Percentiles rank a stretch among this genome's conserved stretches.
Evolutionary conservation across 2,329 filamentous ascomycete species (phyloP).

Genomic region (Calonectria pauciramosa): DNA sequence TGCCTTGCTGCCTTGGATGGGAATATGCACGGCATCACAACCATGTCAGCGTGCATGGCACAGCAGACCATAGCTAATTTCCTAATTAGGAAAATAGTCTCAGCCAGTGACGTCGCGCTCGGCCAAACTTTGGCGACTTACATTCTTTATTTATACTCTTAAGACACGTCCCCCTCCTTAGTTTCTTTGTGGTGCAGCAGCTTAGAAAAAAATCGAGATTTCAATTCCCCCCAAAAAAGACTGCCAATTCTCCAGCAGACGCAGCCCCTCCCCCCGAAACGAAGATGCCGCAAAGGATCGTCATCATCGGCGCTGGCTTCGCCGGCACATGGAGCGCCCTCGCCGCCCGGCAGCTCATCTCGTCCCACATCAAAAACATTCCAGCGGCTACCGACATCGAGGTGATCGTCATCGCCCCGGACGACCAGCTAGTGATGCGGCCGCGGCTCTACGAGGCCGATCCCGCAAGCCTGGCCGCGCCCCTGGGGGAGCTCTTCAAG

Average conservation of each 20-base stretch:
- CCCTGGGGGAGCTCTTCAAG: constrained; percentile 41
- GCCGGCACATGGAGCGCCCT: constrained; percentile 63
- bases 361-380: constrained; percentile 10
- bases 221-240: neutral
- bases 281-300: constrained; percentile 47
- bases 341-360: constrained; percentile 47
- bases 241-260: neutral
- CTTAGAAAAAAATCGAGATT: neutral
- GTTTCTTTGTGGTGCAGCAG: neutral
- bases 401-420: constrained; percentile 49
- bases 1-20: neutral
- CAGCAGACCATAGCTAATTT: neutral
- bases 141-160: constrained; percentile 4
- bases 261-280: neutral
- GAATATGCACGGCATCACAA: neutral
- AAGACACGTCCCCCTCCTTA: neutral
- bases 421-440: constrained; percentile 47
- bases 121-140: neutral
- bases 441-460: constrained; percentile 51
- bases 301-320: constrained; percentile 75
- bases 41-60: neutral
- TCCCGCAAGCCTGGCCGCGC: constrained; percentile 33
- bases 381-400: constrained; percentile 33
- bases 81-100: constrained; percentile 6
- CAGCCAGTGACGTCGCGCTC: constrained; percentile 5